These are phyloP conservation scores for Alternaria sp. DNA, from an alignment of 2,329 filamentous ascomycete species.

Conservation along the genomic window DNA sequence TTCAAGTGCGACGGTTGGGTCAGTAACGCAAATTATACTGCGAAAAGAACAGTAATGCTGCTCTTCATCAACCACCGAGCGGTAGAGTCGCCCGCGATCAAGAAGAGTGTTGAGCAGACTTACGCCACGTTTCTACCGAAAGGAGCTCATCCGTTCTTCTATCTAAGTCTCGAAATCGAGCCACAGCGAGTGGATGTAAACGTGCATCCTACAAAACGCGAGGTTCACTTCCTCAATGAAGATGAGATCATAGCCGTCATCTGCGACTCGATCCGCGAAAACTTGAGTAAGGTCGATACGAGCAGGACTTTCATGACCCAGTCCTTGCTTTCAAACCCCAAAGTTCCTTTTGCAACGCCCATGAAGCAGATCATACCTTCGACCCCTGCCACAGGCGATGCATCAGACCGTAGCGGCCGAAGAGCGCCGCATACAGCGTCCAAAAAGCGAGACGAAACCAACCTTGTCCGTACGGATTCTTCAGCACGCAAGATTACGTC, in stretches of 20 bases:
- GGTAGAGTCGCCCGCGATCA: conserved; percentile 87
- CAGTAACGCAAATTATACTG: conserved; percentile 93
- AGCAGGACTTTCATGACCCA: conserved; percentile 96
- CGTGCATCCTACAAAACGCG: conserved; percentile 93
- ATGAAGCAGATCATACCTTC: conserved; percentile 44
- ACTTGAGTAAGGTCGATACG: conserved; percentile 85
- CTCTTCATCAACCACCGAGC: conserved; percentile 97
- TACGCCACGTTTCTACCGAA: conserved; percentile 90
- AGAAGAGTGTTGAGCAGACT: conserved; percentile 88
- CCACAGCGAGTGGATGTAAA: conserved; percentile 94
- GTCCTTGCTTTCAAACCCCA: conserved; percentile 67
- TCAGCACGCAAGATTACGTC: conserved; percentile 92
- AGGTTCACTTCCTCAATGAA: conserved; percentile 97
- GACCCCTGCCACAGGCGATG: conserved; percentile 29
- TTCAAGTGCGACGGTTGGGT: conserved; percentile 82
- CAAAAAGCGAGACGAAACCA: conserved; percentile 74
- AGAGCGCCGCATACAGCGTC: conserved; percentile 37
- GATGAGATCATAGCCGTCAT: conserved; percentile 92
- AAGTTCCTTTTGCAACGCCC: conserved; percentile 49
- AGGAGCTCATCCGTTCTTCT: conserved; percentile 91
- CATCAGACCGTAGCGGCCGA: conserved; percentile 32
- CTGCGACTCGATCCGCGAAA: conserved; percentile 78
- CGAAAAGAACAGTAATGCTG: conserved; percentile 85
- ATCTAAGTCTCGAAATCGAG: conserved; percentile 91
- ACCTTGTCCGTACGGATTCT: conserved; percentile 87